Evolutionary conservation across 805 yeast species (phyloP).

Genomic region (Blastobotrys chiropterorum): DNA sequence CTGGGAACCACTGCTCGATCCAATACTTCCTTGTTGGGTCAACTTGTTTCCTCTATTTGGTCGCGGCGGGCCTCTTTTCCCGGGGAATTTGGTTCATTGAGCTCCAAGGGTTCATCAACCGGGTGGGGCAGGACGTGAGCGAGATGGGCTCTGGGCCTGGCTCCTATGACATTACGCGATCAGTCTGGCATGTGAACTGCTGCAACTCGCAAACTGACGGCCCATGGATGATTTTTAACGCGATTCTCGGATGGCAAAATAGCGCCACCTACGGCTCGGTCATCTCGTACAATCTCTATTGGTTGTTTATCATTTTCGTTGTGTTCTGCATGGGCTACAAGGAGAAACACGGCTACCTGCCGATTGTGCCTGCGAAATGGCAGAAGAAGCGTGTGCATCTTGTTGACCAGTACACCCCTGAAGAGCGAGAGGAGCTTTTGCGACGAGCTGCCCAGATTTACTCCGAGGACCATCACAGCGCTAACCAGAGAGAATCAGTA

Average conservation of each 20-base stretch:
- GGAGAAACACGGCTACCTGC: conserved; percentile 59
- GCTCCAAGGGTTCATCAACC: conserved; percentile 63
- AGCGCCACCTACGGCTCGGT: conserved; percentile 90
- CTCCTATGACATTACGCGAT: conserved; percentile 68
- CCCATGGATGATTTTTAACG: conserved; percentile 85
- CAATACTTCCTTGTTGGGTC: conserved; percentile 68
- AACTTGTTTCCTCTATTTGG: conserved; percentile 74
- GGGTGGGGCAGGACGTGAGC: conserved; percentile 79
- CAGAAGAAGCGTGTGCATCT: conserved; percentile 37
- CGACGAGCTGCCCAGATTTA: conserved; percentile 11
- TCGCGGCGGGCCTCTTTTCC: conserved; percentile 81
- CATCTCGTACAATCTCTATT: conserved; percentile 60
- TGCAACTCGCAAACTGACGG: conserved; percentile 93
- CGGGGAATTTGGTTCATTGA: conserved; percentile 90
- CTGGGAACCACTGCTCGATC: conserved; percentile 73
- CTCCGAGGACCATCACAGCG: conserved; percentile 3
- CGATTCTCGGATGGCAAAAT: conserved; percentile 90
- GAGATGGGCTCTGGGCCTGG: conserved; percentile 94
- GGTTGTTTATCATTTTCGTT: conserved; percentile 47
- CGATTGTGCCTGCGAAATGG: conserved; percentile 53
- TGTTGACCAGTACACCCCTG: background rate
- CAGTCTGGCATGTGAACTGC: conserved; percentile 93
- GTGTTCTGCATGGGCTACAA: conserved; percentile 40
- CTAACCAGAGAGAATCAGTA: conserved; percentile 1
- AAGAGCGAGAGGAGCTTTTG: conserved; percentile 13